These are phyloP conservation scores for Naganishia vaughanmartiniae DNA, from an alignment of 768 basidiomycete species.

Conservation along the genomic window DNA sequence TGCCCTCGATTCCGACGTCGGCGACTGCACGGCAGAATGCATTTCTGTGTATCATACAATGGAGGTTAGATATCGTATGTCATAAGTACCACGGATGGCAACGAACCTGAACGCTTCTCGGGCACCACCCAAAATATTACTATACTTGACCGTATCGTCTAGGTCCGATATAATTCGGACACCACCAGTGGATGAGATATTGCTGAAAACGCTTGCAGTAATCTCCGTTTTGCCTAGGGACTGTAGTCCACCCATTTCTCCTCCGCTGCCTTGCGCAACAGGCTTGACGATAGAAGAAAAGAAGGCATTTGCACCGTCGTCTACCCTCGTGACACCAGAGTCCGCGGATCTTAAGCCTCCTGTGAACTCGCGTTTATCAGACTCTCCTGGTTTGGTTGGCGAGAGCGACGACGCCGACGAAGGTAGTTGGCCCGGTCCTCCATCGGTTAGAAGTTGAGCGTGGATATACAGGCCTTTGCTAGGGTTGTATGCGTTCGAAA, in stretches of 20 bases:
- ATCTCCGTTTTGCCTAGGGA: constrained; percentile 27
- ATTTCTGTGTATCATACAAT: constrained; percentile 54
- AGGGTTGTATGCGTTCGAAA: constrained; percentile 8
- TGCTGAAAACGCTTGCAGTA: constrained; percentile 27
- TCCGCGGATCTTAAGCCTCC: constrained; percentile 29
- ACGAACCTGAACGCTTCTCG: constrained; percentile 67
- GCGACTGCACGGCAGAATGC: constrained; percentile 83
- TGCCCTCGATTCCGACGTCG: constrained; percentile 69
- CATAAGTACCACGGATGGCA: too few species aligned
- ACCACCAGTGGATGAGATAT: constrained; percentile 34
- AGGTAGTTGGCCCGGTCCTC: constrained; percentile 25
- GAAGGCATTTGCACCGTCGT: constrained; percentile 29
- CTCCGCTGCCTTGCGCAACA: constrained; percentile 19
- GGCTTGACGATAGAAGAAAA: constrained; percentile 32
- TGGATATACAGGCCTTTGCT: constrained; percentile 31
- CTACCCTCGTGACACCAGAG: constrained; percentile 28
- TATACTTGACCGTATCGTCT: constrained; percentile 84
- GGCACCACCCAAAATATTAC: constrained; percentile 74
- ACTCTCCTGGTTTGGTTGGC: constrained; percentile 8
- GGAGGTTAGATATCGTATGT: not conserved
- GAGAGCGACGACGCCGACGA: constrained; percentile 23
- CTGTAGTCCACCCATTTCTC: constrained; percentile 24
- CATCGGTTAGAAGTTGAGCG: constrained; percentile 26
- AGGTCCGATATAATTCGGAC: constrained; percentile 86
- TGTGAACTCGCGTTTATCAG: not conserved